Evolutionary conservation across 2,329 filamentous ascomycete genomes (phyloP).

Genomic region (Ilyonectria mors-panacis): DNA sequence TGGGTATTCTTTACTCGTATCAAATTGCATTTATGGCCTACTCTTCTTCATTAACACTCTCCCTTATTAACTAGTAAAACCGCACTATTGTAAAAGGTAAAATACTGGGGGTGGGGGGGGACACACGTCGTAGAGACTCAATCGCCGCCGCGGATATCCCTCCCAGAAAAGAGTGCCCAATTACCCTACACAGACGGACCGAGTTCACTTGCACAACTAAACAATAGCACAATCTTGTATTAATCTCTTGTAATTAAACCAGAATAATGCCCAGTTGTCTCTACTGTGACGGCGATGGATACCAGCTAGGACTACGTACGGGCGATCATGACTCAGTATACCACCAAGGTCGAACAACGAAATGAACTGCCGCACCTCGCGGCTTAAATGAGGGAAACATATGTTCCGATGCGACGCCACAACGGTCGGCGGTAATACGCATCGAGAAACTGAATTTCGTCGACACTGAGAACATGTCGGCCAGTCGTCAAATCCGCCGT

Average conservation of each 20-base stretch:
- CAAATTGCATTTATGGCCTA: no score
- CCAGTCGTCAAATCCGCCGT: conserved; percentile 22
- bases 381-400: conserved; percentile 8
- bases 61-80: no score
- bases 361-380: not conserved
- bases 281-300: not conserved
- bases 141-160: no score
- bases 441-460: conserved; percentile 22
- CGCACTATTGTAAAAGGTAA: no score
- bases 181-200: not conserved
- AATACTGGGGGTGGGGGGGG: no score
- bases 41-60: no score
- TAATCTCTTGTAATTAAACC: not conserved
- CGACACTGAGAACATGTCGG: conserved; percentile 1
- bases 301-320: not conserved
- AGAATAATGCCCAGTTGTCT: not conserved
- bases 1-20: no score
- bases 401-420: conserved; percentile 27
- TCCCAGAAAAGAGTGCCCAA: not conserved
- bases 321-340: not conserved
- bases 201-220: not conserved
- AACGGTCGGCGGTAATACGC: conserved; percentile 17
- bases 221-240: not conserved
- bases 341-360: not conserved
- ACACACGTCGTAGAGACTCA: no score